Evolutionary conservation across 192 early-diverging fungal species (phyloP).

Genomic region (Podila minutissima): DNA sequence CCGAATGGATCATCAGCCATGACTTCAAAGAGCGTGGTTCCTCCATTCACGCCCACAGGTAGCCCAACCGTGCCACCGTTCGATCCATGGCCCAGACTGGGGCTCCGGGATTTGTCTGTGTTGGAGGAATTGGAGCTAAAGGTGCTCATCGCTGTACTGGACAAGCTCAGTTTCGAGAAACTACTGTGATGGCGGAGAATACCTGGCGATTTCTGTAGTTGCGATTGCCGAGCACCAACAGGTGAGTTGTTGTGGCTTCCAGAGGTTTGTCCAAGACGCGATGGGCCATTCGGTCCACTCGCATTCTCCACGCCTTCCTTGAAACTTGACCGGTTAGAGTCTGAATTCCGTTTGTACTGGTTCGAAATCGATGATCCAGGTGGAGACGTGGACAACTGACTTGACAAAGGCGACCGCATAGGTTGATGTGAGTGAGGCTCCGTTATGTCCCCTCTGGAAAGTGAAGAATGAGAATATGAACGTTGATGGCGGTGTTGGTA

Average conservation of each 20-base stretch:
- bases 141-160: not conserved
- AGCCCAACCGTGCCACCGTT: not conserved
- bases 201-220: not conserved
- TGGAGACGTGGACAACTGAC: not conserved
- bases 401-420: too few relatives aligned
- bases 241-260: not conserved
- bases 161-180: not conserved
- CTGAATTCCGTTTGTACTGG: not conserved
- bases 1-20: conserved; percentile 27
- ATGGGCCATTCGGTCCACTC: not conserved
- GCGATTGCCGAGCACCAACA: too few relatives aligned
- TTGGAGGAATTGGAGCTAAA: too few relatives aligned
- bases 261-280: not conserved
- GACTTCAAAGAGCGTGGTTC: conserved; percentile 11
- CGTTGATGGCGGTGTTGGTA: conserved; percentile 12
- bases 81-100: not conserved
- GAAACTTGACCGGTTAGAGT: not conserved
- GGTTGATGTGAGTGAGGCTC: not conserved
- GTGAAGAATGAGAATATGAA: conserved; percentile 1
- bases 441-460: not conserved
- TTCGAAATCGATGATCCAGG: not conserved
- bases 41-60: not conserved
- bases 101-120: too few relatives aligned
- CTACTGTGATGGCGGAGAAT: not conserved
- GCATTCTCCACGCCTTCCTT: not conserved